These are phyloP conservation scores for Tricholoma matsutake DNA, from an alignment of 768 basidiomycete genomes.

Conservation along the genomic window DNA sequence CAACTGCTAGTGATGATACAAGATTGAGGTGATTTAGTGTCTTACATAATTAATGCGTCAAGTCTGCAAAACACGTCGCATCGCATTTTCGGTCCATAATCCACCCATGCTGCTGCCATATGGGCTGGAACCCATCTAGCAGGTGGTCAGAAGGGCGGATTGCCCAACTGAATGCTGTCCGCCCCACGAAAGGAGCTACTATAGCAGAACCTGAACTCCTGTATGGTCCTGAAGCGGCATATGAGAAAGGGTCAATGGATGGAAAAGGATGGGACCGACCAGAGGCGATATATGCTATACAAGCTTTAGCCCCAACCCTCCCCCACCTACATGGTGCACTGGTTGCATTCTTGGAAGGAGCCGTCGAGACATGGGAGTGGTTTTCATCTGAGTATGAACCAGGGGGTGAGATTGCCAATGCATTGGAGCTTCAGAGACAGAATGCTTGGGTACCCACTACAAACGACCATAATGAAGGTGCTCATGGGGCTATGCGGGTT, in stretches of 20 bases:
- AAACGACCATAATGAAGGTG: slow-evolving; percentile 29
- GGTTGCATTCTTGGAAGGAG: slow-evolving; percentile 24
- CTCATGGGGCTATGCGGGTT: slow-evolving; percentile 20
- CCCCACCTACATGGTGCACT: slow-evolving; percentile 15
- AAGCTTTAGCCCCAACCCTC: slow-evolving; percentile 7
- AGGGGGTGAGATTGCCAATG: slow-evolving; percentile 24
- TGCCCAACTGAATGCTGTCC: no score
- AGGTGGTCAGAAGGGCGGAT: no score
- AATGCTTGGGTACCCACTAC: slow-evolving; percentile 27
- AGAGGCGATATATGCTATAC: slow-evolving; percentile 17
- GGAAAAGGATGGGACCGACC: slow-evolving; percentile 22
- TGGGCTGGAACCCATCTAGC: no score
- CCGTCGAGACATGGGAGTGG: slow-evolving; percentile 22
- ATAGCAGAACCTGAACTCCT: slow-evolving; percentile 19
- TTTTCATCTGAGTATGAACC: slow-evolving; percentile 28
- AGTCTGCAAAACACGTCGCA: no score
- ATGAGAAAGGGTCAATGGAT: slow-evolving; percentile 18
- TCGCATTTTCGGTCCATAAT: no score
- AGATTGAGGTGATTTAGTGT: no score
- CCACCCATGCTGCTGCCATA: no score
- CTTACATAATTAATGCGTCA: no score
- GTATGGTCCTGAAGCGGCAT: slow-evolving; percentile 12
- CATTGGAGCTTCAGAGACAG: slow-evolving; percentile 15
- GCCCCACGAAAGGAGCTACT: no score
- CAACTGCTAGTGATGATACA: no score